Evolutionary conservation across 768 basidiomycete genomes (phyloP).

Genomic region (Crepidotus variabilis): DNA sequence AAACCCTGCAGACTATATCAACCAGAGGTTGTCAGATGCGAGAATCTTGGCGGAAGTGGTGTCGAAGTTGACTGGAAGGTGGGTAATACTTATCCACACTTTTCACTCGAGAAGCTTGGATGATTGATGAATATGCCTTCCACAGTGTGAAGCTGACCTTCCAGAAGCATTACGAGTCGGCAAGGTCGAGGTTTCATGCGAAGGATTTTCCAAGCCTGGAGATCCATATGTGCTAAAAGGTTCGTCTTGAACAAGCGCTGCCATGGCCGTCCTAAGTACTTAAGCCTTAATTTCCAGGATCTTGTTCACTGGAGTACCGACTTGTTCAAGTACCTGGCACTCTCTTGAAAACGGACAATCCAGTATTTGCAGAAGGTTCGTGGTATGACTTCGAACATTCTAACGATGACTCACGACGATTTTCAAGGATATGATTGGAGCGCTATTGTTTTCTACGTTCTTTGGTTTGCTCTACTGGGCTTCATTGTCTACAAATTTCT

Average conservation of each 20-base stretch:
- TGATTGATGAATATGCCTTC: background rate
- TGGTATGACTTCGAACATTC: background rate
- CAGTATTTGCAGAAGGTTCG: slow-evolving; percentile 12
- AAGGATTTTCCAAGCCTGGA: slow-evolving; percentile 83
- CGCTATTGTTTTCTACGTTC: slow-evolving; percentile 46
- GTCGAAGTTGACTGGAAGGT: slow-evolving; percentile 91
- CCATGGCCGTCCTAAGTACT: background rate
- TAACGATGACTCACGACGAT: background rate
- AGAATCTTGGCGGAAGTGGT: slow-evolving; percentile 69
- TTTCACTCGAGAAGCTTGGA: background rate
- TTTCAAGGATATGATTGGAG: slow-evolving; percentile 41
- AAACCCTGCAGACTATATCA: slow-evolving; percentile 72
- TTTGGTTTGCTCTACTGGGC: slow-evolving; percentile 52
- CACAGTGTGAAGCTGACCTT: slow-evolving; percentile 85
- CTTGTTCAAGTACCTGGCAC: slow-evolving; percentile 64
- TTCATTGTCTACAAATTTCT: slow-evolving; percentile 59
- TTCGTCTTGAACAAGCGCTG: slow-evolving; percentile 20
- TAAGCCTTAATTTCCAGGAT: slow-evolving; percentile 43
- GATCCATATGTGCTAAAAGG: slow-evolving; percentile 87
- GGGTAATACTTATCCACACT: slow-evolving; percentile 16
- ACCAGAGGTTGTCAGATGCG: slow-evolving; percentile 85
- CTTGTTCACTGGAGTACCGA: slow-evolving; percentile 83
- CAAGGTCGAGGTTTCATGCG: slow-evolving; percentile 80
- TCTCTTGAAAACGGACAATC: slow-evolving; percentile 30
- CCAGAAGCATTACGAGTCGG: slow-evolving; percentile 83